phyloP scores from a whole-genome alignment of 1,284 basidiomycete genomes.

The Rhodotorula sp. region DNA sequence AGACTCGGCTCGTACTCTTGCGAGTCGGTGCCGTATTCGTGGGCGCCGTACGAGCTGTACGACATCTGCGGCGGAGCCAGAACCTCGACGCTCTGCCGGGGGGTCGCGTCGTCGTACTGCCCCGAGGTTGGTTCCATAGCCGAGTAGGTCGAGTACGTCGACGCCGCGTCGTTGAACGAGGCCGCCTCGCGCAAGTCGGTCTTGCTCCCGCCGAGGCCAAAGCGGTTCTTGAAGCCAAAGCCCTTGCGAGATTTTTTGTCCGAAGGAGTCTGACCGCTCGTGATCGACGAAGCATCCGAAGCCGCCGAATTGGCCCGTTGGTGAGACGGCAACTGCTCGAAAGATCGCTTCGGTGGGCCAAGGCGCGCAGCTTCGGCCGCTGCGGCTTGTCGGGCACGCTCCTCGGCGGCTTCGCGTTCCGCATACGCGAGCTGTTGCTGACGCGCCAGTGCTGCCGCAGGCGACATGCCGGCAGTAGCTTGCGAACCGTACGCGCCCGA shows the following conservation, averaged over 20 bases:
- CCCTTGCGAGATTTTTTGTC: constrained; percentile 47
- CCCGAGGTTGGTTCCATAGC: background rate
- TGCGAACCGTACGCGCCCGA: constrained; percentile 62
- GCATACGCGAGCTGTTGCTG: constrained; percentile 66
- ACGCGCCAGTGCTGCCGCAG: constrained; percentile 84
- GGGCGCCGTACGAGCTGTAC: constrained; percentile 32
- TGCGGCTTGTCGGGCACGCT: constrained; percentile 46
- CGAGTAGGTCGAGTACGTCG: constrained; percentile 6
- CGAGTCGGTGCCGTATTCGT: constrained; percentile 46
- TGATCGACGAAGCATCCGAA: constrained; percentile 12
- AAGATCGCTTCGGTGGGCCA: constrained; percentile 13
- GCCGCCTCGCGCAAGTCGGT: constrained; percentile 22
- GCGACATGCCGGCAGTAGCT: constrained; percentile 65
- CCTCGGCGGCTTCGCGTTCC: constrained; percentile 60
- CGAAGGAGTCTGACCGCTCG: constrained; percentile 5
- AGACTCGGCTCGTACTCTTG: constrained; percentile 57
- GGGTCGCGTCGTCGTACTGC: constrained; percentile 20
- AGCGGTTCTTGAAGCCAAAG: constrained; percentile 50
- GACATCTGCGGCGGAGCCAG: constrained; percentile 12
- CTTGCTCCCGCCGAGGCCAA: constrained; percentile 37
- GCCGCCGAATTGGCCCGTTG: constrained; percentile 12
- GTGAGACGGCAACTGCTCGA: constrained; percentile 25
- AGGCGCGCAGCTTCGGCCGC: constrained; percentile 22
- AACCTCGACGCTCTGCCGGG: constrained; percentile 26
- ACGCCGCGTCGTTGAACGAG: constrained; percentile 15